Base-by-base conservation (phyloP, 2,329 filamentous ascomycete genomes). In the Apiospora arundinis region DNA sequence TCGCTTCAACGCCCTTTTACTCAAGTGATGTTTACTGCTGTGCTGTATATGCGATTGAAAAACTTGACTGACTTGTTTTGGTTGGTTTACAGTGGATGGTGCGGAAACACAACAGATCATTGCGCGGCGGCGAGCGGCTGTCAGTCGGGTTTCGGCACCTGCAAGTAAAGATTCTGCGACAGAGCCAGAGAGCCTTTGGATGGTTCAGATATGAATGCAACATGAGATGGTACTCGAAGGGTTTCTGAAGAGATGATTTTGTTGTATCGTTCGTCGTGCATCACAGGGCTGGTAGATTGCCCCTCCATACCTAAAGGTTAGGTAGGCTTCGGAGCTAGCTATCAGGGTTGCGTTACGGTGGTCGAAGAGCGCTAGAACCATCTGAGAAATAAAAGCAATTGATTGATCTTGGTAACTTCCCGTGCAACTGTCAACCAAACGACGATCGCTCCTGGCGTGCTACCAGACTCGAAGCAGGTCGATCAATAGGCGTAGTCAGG, bases 81-180 rank as follows among this genome's bases (percentile, higher is more conserved):
- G 44, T n/a, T 3, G 12, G 8, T 3, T 18, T n/a, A 37, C 69
- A 80, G 78, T 46, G 79, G 79, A 25, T 80, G 77, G 66, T 80
- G 78, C 56, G 78, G 78, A 23, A 78, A 77, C 65, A 76, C 78
- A 6, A 75, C 72, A 1, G 76, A 74, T 12, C 78, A 80, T 69
- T 80, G 78, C 67, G 68, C 71, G 45, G 72, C 70, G 2, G 71
- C 73, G 5, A 76, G 72, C 28, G 78, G 79, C 32, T 80, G 78
- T 69, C 79, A 80, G 70, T 42, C 75, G 42, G 70, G 68, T 1
- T 80, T 76, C 66, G 79, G 79, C n/a, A 73, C 72, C 9, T 80
- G 78, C 71, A 74, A 32, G 25, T 32, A 14, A 16, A 23, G n/a
- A 9, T 11, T 14, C n/a, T 60, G 16, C 28, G 7, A 56, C 25